These are phyloP conservation scores for Alternaria angustiovoidea DNA, from an alignment of 2,329 filamentous ascomycete genomes.

Conservation along the genomic window DNA sequence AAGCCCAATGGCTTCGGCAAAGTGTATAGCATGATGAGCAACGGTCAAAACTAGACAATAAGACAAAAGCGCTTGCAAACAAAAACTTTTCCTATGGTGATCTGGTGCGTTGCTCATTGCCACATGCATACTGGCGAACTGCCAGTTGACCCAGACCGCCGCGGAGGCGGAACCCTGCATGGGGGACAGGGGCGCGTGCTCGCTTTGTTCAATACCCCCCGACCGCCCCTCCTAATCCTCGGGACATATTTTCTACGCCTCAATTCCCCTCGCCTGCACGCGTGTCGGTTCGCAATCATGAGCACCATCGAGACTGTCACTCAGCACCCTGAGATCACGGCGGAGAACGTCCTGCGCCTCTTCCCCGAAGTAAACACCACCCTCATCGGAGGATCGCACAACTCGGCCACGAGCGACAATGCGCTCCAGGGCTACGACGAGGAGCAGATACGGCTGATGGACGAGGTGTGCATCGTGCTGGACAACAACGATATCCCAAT, in stretches of 20 bases:
- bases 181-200: slow-evolving; percentile 2
- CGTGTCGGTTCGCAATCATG: slow-evolving; percentile 35
- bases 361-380: slow-evolving; percentile 83
- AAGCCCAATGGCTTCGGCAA: slow-evolving; percentile 9
- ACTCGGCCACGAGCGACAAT: slow-evolving; percentile 63
- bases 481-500: slow-evolving; percentile 93
- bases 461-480: slow-evolving; percentile 96
- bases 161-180: slow-evolving; percentile 15
- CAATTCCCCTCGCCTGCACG: slow-evolving; percentile 3
- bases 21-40: slow-evolving; percentile 7
- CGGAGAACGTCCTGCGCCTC: slow-evolving; percentile 83
- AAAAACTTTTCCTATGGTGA: background rate
- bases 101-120: background rate
- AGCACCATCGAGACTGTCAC: slow-evolving; percentile 43
- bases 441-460: slow-evolving; percentile 98
- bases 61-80: background rate
- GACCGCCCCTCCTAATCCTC: slow-evolving; percentile 8
- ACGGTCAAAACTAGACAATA: slow-evolving; percentile 10
- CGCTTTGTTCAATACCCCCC: slow-evolving; percentile 9
- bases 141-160: background rate
- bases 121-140: background rate
- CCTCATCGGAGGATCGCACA: slow-evolving; percentile 68
- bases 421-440: slow-evolving; percentile 92
- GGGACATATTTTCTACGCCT: slow-evolving; percentile 7
- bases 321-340: slow-evolving; percentile 73